A percentile compares a stretch with the other conserved stretches of the same genome.
Evolutionary conservation across 169 alveolate genomes (phyloP).

Genomic region (Babesia sp.): DNA sequence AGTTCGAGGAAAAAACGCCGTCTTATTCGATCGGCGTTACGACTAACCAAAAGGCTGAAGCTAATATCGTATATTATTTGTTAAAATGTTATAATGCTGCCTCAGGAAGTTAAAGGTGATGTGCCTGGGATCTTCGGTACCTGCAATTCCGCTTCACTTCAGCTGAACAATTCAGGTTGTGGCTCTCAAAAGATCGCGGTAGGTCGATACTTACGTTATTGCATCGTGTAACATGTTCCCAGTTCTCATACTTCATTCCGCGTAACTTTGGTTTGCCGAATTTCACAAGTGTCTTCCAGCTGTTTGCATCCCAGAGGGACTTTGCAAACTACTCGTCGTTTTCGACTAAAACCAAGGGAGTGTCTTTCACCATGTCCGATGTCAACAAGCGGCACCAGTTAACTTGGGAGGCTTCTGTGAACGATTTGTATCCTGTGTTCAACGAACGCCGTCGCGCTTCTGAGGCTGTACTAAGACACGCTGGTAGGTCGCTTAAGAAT

Average conservation of each 20-base stretch:
- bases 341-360: slow-evolving; percentile 44
- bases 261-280: slow-evolving; percentile 41
- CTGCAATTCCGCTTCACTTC: slow-evolving; percentile 44
- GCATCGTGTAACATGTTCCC: background rate
- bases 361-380: slow-evolving; percentile 45
- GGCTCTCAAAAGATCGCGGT: slow-evolving; percentile 48
- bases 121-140: slow-evolving; percentile 64
- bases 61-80: slow-evolving; percentile 33
- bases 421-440: slow-evolving; percentile 57
- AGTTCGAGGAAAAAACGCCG: slow-evolving; percentile 56
- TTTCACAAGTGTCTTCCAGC: slow-evolving; percentile 53
- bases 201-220: background rate
- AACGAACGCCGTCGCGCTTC: slow-evolving; percentile 61
- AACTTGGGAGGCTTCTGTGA: slow-evolving; percentile 56
- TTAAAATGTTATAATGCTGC: background rate
- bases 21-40: slow-evolving; percentile 58
- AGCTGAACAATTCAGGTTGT: slow-evolving; percentile 49
- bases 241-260: slow-evolving; percentile 58
- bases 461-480: slow-evolving; percentile 42
- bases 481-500: slow-evolving; percentile 67
- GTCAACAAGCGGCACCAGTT: slow-evolving; percentile 40
- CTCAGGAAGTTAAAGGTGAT: slow-evolving; percentile 57
- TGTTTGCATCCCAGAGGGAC: slow-evolving; percentile 56
- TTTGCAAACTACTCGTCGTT: slow-evolving; percentile 56
- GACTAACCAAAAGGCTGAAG: slow-evolving; percentile 59